Percentiles rank a stretch among this genome's conserved stretches.
phyloP scores from a whole-genome alignment of 768 basidiomycete genomes.

The Polyporus arcularius region DNA sequence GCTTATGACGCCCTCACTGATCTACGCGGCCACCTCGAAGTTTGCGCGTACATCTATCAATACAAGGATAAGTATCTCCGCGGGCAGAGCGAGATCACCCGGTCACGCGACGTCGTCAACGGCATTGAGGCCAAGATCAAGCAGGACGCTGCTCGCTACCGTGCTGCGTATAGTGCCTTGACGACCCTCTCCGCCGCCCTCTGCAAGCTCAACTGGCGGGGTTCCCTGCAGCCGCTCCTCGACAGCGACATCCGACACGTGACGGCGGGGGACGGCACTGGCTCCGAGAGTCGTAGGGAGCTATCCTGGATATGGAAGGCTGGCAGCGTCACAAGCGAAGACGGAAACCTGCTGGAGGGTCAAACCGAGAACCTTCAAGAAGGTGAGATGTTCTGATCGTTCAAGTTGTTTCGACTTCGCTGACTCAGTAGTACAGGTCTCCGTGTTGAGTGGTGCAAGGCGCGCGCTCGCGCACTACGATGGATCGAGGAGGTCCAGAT shows the following conservation, averaged over 20 bases:
- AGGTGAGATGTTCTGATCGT: neutral
- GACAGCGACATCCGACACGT: conserved; percentile 4
- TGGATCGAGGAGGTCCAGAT: conserved; percentile 20
- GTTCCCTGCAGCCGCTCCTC: neutral
- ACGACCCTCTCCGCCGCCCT: neutral
- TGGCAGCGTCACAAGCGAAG: neutral
- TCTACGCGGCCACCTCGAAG: neutral
- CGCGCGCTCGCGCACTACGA: conserved; percentile 3
- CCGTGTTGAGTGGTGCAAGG: conserved; percentile 16
- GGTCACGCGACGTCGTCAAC: neutral
- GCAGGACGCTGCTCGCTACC: neutral
- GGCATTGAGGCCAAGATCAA: neutral
- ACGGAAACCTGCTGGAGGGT: neutral
- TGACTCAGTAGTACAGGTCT: neutral
- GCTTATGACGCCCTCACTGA: conserved; percentile 1
- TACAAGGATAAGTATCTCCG: conserved; percentile 2
- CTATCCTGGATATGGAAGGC: conserved; percentile 18
- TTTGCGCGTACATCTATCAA: neutral
- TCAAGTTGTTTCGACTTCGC: neutral
- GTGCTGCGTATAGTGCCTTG: neutral
- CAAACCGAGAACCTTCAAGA: neutral
- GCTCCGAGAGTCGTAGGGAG: conserved; percentile 4
- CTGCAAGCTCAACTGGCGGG: conserved; percentile 2
- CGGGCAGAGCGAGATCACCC: neutral
- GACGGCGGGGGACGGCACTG: neutral